Conservation (phyloP, 73 alveolate species). For the Blepharisma japonicum region DNA sequence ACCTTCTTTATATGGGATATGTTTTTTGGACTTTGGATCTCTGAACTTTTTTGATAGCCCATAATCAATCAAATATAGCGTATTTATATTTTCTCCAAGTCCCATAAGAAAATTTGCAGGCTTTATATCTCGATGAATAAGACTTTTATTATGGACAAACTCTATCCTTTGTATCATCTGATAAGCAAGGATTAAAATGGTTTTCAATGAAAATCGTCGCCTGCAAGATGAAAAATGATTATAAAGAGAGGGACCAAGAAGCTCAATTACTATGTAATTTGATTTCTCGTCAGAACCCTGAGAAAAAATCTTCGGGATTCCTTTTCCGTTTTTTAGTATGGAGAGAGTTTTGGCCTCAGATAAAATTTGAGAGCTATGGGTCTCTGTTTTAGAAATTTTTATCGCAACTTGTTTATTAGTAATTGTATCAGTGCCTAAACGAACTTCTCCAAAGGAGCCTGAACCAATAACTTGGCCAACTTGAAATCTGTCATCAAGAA, state of each 20-base stretch:
- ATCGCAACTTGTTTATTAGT: too few relatives aligned
- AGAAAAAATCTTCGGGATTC: too few relatives aligned
- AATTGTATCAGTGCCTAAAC: too few relatives aligned
- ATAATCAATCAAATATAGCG: constrained; percentile 80
- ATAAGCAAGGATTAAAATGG: constrained; percentile 59
- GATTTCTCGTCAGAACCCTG: too few relatives aligned
- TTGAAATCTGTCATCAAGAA: too few relatives aligned
- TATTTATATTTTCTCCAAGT: constrained; percentile 41
- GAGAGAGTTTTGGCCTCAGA: too few relatives aligned
- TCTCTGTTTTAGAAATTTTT: too few relatives aligned
- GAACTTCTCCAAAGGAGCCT: too few relatives aligned
- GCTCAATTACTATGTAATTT: constrained; percentile 53
- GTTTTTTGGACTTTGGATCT: constrained; percentile 49
- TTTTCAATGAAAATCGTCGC: constrained; percentile 55
- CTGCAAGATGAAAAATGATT: constrained; percentile 38
- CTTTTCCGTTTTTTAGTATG: too few relatives aligned
- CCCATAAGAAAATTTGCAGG: constrained; percentile 61
- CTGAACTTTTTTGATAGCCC: constrained; percentile 82
- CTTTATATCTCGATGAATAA: constrained; percentile 37
- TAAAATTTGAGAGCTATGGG: too few relatives aligned
- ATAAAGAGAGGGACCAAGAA: constrained; percentile 58
- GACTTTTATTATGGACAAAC: constrained; percentile 53
- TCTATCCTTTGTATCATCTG: constrained; percentile 62
- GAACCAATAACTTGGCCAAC: too few relatives aligned
- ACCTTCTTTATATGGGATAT: constrained; percentile 31